These are phyloP conservation scores for Golubevia sp. DNA, from an alignment of 1,284 basidiomycete genomes.

Conservation along the genomic window DNA sequence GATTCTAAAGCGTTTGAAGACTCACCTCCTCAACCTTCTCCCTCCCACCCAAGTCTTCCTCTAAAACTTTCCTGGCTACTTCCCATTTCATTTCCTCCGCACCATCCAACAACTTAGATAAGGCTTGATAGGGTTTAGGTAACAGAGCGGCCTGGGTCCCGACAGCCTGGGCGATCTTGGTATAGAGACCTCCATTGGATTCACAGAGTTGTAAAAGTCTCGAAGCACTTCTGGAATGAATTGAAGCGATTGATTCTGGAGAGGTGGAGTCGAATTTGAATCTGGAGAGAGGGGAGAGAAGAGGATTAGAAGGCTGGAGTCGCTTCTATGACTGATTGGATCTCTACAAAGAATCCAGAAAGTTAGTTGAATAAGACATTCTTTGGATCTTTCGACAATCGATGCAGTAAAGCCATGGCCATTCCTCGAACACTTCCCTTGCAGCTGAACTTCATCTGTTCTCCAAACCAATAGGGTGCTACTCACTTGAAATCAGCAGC, in stretches of 20 bases:
- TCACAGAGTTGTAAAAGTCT: constrained; percentile 43
- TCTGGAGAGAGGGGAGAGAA: not conserved
- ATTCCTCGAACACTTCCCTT: too few relatives aligned
- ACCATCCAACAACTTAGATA: constrained; percentile 47
- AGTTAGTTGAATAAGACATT: too few relatives aligned
- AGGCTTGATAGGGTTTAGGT: constrained; percentile 43
- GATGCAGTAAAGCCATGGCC: too few relatives aligned
- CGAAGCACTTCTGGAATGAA: constrained; percentile 43
- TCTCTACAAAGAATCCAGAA: constrained; percentile 5
- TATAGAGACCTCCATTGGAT: constrained; percentile 34
- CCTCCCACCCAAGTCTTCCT: constrained; percentile 25
- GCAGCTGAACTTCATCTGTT: too few relatives aligned
- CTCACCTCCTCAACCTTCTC: constrained; percentile 23
- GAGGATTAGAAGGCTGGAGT: not conserved
- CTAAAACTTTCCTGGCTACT: constrained; percentile 32
- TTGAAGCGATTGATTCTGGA: constrained; percentile 21
- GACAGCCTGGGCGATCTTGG: constrained; percentile 50
- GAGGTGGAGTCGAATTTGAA: constrained; percentile 40
- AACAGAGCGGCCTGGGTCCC: constrained; percentile 40
- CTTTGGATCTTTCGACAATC: too few relatives aligned
- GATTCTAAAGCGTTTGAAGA: too few relatives aligned
- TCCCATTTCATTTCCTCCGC: constrained; percentile 32
- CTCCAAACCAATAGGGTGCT: too few relatives aligned
- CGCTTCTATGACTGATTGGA: not conserved
- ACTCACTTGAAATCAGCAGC: constrained; percentile 45